Base-by-base conservation (phyloP, 495 filamentous ascomycete genomes). In the Friedmanniomyces simplex region DNA sequence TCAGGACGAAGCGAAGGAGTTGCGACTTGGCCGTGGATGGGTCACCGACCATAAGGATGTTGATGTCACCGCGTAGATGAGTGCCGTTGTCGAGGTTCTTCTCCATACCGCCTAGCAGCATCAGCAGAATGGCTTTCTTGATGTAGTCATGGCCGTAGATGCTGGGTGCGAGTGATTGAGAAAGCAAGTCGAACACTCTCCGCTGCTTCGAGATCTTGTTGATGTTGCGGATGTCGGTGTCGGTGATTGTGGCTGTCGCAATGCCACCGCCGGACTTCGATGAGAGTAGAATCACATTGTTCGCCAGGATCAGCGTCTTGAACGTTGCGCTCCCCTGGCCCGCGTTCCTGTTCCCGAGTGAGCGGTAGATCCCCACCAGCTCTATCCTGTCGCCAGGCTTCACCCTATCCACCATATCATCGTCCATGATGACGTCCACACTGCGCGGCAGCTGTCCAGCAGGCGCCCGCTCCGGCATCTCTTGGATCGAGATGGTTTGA, bases 1-100 rank as follows among this genome's bases (percentile, higher is more conserved):
- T 99, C 54, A 97, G 80, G 22, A 99, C 93, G 64, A 99, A 99
- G 11, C 93, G 89, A 39, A 99, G 80, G 22, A 99, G 81, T 71
- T 99, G 93, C 20, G 93, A 99, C 72, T 99, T 99, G 43, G 93
- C 93, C 2, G 93, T 99, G 0, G 93, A 99, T 18, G 93, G 93
- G 73, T 99, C 93, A 74, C 93, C 93, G 46, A 99, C 94, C 93
- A 99, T 97, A 30, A 99, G 77, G 62, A 99, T 95, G 72, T 99
- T 99, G 73, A 99, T 97, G 69, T 99, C 93, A 72, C 93, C 93
- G 77, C 93, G 84, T 64, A 99, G 73, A 80, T 99, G 93, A 0
- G 94, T 96, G 34, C 93, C 93, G 65, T 99, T 99, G 55, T 97
- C 93, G 52, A 99, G 69, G 67, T 97, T 99, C 78, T 97, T 97